phyloP scores from a whole-genome alignment of 176 grass and related monocot species.

The Oryza glumipatula region DNA sequence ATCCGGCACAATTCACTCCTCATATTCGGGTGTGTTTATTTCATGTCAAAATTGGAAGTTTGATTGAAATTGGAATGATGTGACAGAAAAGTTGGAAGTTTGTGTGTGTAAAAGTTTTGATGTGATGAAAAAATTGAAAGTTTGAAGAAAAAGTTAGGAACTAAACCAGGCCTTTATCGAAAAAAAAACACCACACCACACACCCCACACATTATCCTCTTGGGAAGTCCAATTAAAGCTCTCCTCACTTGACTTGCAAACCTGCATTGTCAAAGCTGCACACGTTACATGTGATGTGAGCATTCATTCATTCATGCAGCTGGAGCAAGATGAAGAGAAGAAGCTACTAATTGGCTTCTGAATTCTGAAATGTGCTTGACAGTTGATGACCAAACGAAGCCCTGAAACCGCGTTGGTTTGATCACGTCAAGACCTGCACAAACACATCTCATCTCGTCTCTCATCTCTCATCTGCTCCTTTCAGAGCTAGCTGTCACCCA shows the following conservation, averaged over 20 bases:
- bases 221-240: background rate
- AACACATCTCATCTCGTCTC: background rate
- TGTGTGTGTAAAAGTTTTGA: no score
- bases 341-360: background rate
- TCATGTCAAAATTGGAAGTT: no score
- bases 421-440: background rate
- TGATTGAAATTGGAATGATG: no score
- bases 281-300: background rate
- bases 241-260: background rate
- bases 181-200: background rate
- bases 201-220: background rate
- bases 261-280: background rate
- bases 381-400: background rate
- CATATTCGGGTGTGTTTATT: background rate
- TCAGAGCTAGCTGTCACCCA: background rate
- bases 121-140: no score
- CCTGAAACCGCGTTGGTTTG: background rate
- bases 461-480: background rate
- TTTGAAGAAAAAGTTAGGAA: no score
- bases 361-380: background rate
- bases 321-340: background rate
- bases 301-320: background rate
- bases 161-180: background rate
- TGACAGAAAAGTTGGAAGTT: no score
- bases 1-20: background rate